A percentile compares a stretch with the other conserved stretches of the same genome.
Conservation (phyloP, 805 yeast species). For the Maudiozyma barnettii region DNA sequence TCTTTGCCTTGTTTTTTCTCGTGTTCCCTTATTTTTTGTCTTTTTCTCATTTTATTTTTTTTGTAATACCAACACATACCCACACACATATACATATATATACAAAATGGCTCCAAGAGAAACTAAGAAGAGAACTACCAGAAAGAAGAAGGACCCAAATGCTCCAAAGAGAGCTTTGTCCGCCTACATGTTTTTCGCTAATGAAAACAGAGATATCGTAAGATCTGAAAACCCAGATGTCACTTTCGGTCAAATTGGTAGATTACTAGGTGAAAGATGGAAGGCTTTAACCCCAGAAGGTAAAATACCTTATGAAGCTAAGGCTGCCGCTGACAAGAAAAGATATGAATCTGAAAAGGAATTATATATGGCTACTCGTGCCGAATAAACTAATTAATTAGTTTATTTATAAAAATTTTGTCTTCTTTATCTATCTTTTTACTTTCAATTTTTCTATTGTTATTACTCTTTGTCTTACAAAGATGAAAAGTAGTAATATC, state of each 20-base stretch:
- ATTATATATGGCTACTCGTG: conserved; percentile 49
- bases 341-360: conserved; percentile 96
- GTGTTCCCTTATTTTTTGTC: neutral
- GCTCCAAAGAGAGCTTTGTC: conserved; percentile 98
- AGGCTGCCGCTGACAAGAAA: conserved; percentile 94
- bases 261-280: conserved; percentile 93
- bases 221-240: conserved; percentile 96
- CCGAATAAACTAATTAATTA: conserved; percentile 4
- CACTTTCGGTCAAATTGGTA: conserved; percentile 91
- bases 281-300: conserved; percentile 77
- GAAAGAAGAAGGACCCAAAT: conserved; percentile 73
- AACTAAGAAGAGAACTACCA: conserved; percentile 32
- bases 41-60: neutral
- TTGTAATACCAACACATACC: neutral
- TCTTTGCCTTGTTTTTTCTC: neutral
- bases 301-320: conserved; percentile 81
- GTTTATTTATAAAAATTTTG: too few species aligned
- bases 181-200: conserved; percentile 98
- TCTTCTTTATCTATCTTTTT: neutral
- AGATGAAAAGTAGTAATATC: too few species aligned
- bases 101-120: conserved; percentile 6
- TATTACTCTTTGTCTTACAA: too few species aligned
- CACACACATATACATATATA: neutral
- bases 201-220: conserved; percentile 92
- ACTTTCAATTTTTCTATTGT: neutral